A percentile compares a stretch with the other conserved stretches of the same genome.
Conservation (phyloP, 1,284 basidiomycete species). For the Cutaneotrichosporon cyanovorans region DNA sequence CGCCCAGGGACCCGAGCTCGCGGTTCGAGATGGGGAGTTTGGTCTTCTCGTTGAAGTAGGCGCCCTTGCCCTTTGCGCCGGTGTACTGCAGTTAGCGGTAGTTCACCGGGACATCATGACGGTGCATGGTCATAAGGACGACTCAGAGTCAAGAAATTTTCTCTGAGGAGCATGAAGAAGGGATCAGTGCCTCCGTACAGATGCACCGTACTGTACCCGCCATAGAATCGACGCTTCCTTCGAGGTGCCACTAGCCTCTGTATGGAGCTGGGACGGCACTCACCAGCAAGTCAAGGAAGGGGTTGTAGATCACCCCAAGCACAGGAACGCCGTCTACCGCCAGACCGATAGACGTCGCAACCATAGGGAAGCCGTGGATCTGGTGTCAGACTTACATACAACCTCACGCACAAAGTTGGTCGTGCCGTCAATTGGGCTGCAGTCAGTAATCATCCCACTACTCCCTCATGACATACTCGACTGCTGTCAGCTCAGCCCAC, state of each 20-base stretch:
- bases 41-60: slow-evolving; percentile 59
- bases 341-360: slow-evolving; percentile 84
- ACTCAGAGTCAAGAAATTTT: too few species aligned
- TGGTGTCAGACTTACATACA: slow-evolving; percentile 6
- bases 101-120: too few species aligned
- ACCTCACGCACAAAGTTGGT: slow-evolving; percentile 80
- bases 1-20: slow-evolving; percentile 63
- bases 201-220: too few species aligned
- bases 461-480: slow-evolving; percentile 23
- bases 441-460: slow-evolving; percentile 11
- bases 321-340: slow-evolving; percentile 72
- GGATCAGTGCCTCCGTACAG: too few species aligned
- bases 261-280: neutral
- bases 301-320: slow-evolving; percentile 86
- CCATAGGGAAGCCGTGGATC: slow-evolving; percentile 63
- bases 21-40: slow-evolving; percentile 67
- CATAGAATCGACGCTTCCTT: too few species aligned
- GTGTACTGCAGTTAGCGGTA: slow-evolving; percentile 56
- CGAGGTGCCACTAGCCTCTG: too few species aligned
- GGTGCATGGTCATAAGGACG: too few species aligned
- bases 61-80: slow-evolving; percentile 68
- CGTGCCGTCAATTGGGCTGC: slow-evolving; percentile 51
- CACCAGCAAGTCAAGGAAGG: slow-evolving; percentile 75
- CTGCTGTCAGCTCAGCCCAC: slow-evolving; percentile 19
- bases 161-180: too few species aligned